Conservation (phyloP, 768 basidiomycete species). For the Lentinula lateritia region DNA sequence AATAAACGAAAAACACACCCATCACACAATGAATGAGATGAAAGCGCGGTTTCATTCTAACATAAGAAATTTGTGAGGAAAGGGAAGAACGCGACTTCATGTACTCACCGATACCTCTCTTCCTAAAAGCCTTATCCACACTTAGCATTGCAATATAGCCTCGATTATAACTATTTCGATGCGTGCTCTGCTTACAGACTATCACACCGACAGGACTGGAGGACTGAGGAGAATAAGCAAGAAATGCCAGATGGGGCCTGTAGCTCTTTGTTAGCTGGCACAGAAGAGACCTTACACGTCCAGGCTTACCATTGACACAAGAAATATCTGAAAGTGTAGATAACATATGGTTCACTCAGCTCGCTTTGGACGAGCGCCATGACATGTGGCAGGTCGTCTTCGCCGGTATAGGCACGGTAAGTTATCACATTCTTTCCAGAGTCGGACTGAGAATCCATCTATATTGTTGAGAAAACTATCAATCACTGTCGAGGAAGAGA, state of each 20-base stretch:
- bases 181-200: slow-evolving; percentile 94
- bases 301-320: slow-evolving; percentile 84
- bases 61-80: background rate
- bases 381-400: slow-evolving; percentile 75
- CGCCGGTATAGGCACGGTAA: slow-evolving; percentile 73
- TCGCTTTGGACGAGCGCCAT: slow-evolving; percentile 88
- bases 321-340: slow-evolving; percentile 97
- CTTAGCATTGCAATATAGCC: slow-evolving; percentile 99
- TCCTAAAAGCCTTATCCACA: slow-evolving; percentile 77
- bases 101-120: slow-evolving; percentile 87
- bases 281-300: slow-evolving; percentile 17
- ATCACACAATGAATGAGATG: slow-evolving; percentile 26
- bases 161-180: slow-evolving; percentile 67
- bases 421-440: slow-evolving; percentile 28
- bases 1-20: slow-evolving; percentile 38
- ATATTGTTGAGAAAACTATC: too few relatives aligned
- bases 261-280: slow-evolving; percentile 19
- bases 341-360: slow-evolving; percentile 92
- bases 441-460: background rate
- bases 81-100: slow-evolving; percentile 32
- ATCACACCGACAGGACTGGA: slow-evolving; percentile 81
- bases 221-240: slow-evolving; percentile 34
- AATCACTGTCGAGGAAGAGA: too few relatives aligned
- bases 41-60: slow-evolving; percentile 8
- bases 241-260: slow-evolving; percentile 88